Evolutionary conservation across 805 yeast genomes (phyloP).

Genomic region (Sugiyamaella smithiae): DNA sequence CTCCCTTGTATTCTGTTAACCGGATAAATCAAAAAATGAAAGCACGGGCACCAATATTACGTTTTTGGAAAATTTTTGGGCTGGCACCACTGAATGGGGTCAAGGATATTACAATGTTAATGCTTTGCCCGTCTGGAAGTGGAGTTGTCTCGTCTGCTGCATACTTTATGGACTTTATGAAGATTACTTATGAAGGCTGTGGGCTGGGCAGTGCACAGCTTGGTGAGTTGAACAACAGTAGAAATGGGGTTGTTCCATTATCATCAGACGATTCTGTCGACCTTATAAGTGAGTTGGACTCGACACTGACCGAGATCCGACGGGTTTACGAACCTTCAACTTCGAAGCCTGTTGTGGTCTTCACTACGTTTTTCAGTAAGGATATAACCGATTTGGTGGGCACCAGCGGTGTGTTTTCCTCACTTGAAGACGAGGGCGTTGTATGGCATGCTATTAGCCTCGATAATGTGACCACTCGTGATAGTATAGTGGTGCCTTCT

Average conservation of each 20-base stretch:
- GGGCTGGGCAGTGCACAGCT: constrained; percentile 31
- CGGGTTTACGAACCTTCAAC: not conserved
- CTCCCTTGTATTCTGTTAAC: constrained; percentile 19
- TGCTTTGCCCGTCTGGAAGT: constrained; percentile 30
- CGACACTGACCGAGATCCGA: constrained; percentile 1
- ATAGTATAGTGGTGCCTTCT: constrained; percentile 29
- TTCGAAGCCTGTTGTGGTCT: constrained; percentile 7
- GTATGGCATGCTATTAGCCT: constrained; percentile 21
- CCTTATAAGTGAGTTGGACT: not conserved
- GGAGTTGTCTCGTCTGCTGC: constrained; percentile 25
- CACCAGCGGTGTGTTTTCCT: constrained; percentile 23
- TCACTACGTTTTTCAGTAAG: constrained; percentile 1
- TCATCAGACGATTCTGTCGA: constrained; percentile 4
- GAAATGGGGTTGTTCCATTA: constrained; percentile 16
- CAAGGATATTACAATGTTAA: constrained; percentile 30
- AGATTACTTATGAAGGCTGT: constrained; percentile 36
- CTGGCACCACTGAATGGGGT: constrained; percentile 33
- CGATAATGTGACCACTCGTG: constrained; percentile 24
- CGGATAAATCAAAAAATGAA: constrained; percentile 28
- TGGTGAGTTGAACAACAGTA: constrained; percentile 19
- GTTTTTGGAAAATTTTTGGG: constrained; percentile 41
- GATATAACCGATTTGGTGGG: not conserved
- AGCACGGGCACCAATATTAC: constrained; percentile 37
- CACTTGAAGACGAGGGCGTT: constrained; percentile 6
- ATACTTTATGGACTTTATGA: constrained; percentile 27